These are phyloP conservation scores for Senna tora DNA, from an alignment of 306 rosid species.

Conservation along the genomic window DNA sequence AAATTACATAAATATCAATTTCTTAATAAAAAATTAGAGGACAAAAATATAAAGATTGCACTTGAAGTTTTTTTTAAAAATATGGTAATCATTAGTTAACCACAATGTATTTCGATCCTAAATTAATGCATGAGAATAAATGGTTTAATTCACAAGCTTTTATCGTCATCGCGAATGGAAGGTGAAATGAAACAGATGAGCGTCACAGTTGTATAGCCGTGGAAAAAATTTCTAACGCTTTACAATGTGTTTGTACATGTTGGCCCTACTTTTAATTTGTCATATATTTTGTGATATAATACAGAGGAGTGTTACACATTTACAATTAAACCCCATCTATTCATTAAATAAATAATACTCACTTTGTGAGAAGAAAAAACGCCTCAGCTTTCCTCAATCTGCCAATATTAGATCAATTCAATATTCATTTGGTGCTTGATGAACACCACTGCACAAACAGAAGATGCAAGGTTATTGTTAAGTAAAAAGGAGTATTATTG, in stretches of 20 bases:
- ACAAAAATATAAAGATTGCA: no score
- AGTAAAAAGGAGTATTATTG: conserved; percentile 4
- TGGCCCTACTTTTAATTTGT: conserved; percentile 32
- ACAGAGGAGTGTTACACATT: conserved; percentile 18
- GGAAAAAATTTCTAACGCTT: conserved; percentile 35
- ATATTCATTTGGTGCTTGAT: conserved; percentile 19
- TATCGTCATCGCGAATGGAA: no score
- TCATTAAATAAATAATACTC: not conserved
- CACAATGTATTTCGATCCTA: no score
- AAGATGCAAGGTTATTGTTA: conserved; percentile 36
- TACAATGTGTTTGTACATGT: conserved; percentile 32
- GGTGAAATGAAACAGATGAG: no score
- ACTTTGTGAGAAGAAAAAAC: not conserved
- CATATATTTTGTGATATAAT: conserved; percentile 27
- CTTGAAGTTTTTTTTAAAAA: no score
- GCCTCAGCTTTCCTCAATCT: conserved; percentile 22
- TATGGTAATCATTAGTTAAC: no score
- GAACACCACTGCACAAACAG: conserved; percentile 41
- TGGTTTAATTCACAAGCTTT: no score
- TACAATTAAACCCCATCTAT: conserved; percentile 21
- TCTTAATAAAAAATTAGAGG: no score
- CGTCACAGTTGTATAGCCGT: not conserved
- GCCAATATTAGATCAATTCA: conserved; percentile 25
- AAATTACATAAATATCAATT: no score
- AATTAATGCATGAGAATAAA: no score